Conservation (phyloP, 106 monocot species). For the Amphibolis antarctica region DNA sequence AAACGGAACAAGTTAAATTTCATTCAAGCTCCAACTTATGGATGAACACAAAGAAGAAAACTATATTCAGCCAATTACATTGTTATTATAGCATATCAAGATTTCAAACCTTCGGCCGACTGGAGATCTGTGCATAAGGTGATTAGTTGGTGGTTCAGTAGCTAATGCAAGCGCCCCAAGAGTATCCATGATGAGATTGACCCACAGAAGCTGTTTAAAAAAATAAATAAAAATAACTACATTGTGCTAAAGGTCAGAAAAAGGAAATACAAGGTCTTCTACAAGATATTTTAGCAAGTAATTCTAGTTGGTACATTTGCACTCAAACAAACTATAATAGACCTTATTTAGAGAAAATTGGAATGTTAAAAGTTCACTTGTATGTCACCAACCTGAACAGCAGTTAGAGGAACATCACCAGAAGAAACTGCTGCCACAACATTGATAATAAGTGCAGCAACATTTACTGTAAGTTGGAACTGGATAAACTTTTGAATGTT, state of each 20-base stretch:
- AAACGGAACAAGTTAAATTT: too few relatives aligned
- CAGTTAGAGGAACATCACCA: constrained; percentile 8
- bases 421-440: constrained; percentile 10
- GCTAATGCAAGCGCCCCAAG: constrained; percentile 15
- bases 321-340: background rate
- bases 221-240: background rate
- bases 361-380: background rate
- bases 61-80: too few relatives aligned
- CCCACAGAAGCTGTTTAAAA: constrained; percentile 11
- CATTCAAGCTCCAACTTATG: too few relatives aligned
- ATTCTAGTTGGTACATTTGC: background rate
- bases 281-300: background rate
- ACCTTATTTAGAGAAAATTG: background rate
- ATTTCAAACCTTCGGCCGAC: constrained; percentile 10
- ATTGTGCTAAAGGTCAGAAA: background rate
- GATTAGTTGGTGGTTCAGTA: constrained; percentile 8
- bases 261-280: background rate
- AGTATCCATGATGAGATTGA: constrained; percentile 20
- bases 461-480: constrained; percentile 20
- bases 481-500: constrained; percentile 41
- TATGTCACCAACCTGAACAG: constrained; percentile 4
- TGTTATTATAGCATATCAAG: too few relatives aligned
- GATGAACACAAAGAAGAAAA: too few relatives aligned
- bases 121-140: constrained; percentile 4
- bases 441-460: constrained; percentile 13